Conservation (phyloP, 2,329 filamentous ascomycete species). For the Capronia coronata region DNA sequence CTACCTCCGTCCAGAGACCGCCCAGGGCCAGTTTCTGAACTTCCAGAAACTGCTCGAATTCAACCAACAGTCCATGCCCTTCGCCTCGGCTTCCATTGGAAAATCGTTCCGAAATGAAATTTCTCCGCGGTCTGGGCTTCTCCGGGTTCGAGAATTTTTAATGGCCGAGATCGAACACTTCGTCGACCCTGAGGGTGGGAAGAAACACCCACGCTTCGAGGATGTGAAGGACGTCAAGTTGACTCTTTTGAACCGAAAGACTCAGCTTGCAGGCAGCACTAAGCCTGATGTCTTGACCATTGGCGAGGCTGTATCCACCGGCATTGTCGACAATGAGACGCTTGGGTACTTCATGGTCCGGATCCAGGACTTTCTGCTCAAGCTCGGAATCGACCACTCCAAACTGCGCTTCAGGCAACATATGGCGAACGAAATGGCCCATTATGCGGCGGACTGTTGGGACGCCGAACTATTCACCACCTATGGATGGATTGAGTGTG, state of each 20-base stretch:
- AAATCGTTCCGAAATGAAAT: conserved; percentile 99
- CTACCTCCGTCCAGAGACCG: conserved; percentile 88
- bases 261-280: conserved; percentile 82
- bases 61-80: conserved; percentile 92
- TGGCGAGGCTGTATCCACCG: conserved; percentile 74
- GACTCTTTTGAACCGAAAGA: conserved; percentile 73
- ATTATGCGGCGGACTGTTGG: conserved; percentile 97
- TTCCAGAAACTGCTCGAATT: conserved; percentile 95
- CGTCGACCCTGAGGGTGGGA: conserved; percentile 87
- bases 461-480: conserved; percentile 88
- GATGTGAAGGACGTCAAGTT: conserved; percentile 81
- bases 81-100: conserved; percentile 93
- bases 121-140: conserved; percentile 80
- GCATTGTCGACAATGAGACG: conserved; percentile 92
- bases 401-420: conserved; percentile 97
- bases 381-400: conserved; percentile 75
- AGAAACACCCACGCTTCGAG: conserved; percentile 84
- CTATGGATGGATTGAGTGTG: conserved; percentile 96
- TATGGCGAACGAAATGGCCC: conserved; percentile 85
- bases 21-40: conserved; percentile 96
- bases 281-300: conserved; percentile 66
- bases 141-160: conserved; percentile 92
- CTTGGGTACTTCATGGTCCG: conserved; percentile 94
- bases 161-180: conserved; percentile 99
- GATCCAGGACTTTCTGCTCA: conserved; percentile 83